phyloP scores from a whole-genome alignment of 768 basidiomycete genomes.

The Lactarius quietus region DNA sequence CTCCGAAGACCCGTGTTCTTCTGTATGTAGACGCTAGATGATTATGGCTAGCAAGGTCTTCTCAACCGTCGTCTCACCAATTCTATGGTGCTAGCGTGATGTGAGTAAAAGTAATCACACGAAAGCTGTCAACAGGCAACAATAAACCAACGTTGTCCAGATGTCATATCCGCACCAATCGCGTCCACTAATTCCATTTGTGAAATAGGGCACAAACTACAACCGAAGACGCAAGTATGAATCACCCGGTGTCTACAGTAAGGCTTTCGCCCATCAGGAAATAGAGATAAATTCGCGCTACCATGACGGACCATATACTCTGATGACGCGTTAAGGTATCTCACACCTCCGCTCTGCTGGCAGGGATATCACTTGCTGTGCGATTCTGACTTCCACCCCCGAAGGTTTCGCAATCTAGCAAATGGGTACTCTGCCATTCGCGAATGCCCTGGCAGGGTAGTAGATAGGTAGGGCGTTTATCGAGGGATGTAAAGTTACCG shows the following conservation, averaged over 20 bases:
- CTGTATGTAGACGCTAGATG: background rate
- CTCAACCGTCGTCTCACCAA: background rate
- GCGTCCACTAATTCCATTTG: background rate
- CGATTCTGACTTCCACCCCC: background rate
- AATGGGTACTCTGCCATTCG: background rate
- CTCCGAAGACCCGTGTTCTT: background rate
- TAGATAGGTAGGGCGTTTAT: background rate
- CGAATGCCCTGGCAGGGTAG: background rate
- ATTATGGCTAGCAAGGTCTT: background rate
- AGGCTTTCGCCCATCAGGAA: background rate
- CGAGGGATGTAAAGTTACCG: background rate
- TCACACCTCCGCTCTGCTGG: background rate
- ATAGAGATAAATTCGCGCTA: background rate
- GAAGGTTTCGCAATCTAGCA: background rate
- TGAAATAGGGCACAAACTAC: background rate
- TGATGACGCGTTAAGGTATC: background rate
- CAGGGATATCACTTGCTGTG: background rate
- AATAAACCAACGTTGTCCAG: background rate
- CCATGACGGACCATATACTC: background rate
- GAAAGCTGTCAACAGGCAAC: background rate
- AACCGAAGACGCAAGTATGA: background rate
- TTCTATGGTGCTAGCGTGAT: background rate
- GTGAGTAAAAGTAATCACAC: background rate
- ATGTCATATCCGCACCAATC: background rate
- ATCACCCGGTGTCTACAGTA: background rate